Evolutionary conservation across 805 yeast genomes (phyloP).

Genomic region (Myxozyma kluyveri): DNA sequence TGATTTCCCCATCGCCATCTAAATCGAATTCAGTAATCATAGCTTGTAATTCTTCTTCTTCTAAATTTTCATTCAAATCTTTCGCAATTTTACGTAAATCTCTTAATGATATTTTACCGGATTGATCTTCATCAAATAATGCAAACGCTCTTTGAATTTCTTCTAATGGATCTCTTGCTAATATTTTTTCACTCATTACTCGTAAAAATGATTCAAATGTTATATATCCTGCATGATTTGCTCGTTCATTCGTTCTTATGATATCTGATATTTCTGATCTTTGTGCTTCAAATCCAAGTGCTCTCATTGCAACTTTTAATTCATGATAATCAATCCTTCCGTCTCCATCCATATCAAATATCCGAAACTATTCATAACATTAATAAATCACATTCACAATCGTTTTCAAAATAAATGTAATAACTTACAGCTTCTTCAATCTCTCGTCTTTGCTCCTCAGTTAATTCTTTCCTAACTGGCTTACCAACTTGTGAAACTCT

Average conservation of each 20-base stretch:
- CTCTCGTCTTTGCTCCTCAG: constrained; percentile 62
- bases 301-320: constrained; percentile 86
- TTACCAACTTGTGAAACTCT: too few species aligned
- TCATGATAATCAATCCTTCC: constrained; percentile 91
- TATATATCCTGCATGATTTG: constrained; percentile 60
- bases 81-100: constrained; percentile 85
- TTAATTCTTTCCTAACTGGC: constrained; percentile 31
- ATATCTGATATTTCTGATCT: constrained; percentile 78
- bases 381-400: not conserved
- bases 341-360: constrained; percentile 91
- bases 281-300: constrained; percentile 83
- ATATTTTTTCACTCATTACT: constrained; percentile 76
- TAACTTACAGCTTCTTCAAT: constrained; percentile 54
- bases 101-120: constrained; percentile 77
- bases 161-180: constrained; percentile 86
- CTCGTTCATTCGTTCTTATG: constrained; percentile 77
- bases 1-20: constrained; percentile 93
- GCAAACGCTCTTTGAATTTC: constrained; percentile 88
- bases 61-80: constrained; percentile 85
- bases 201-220: constrained; percentile 78
- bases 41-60: constrained; percentile 89
- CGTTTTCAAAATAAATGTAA: not conserved
- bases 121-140: constrained; percentile 81
- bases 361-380: constrained; percentile 48
- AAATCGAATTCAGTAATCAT: constrained; percentile 92